Evolutionary conservation across 441 rosid species (phyloP).

Genomic region (Brassica hybrid): DNA sequence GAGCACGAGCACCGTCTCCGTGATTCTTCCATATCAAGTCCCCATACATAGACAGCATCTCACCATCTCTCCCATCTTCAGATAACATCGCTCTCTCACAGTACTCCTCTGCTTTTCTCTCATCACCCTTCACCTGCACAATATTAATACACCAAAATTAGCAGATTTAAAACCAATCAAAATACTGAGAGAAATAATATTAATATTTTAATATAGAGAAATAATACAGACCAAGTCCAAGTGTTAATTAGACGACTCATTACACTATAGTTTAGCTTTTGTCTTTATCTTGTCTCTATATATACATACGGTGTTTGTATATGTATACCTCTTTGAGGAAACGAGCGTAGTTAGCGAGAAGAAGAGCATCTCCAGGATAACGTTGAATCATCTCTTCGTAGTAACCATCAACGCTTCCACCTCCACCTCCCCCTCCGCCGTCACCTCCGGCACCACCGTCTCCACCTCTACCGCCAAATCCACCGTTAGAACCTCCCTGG

Average conservation of each 20-base stretch:
- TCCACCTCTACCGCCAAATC: slow-evolving; percentile 36
- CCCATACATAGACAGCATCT: slow-evolving; percentile 65
- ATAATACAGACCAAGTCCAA: too few relatives aligned
- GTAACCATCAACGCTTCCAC: slow-evolving; percentile 57
- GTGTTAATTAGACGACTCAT: not conserved
- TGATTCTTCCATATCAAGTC: slow-evolving; percentile 72
- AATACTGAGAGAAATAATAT: not conserved
- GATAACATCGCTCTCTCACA: slow-evolving; percentile 69
- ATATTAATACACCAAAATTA: slow-evolving; percentile 14
- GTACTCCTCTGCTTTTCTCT: slow-evolving; percentile 62
- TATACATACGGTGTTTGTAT: too few relatives aligned
- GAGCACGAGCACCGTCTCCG: slow-evolving; percentile 63
- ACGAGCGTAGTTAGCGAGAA: slow-evolving; percentile 77
- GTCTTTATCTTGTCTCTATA: slow-evolving; percentile 2
- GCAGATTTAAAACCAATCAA: too few relatives aligned
- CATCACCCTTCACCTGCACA: slow-evolving; percentile 55
- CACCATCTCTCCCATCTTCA: slow-evolving; percentile 56
- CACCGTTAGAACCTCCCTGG: slow-evolving; percentile 39
- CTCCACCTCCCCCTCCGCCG: slow-evolving; percentile 32
- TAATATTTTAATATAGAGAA: too few relatives aligned
- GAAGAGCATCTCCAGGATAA: slow-evolving; percentile 60
- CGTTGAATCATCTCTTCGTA: slow-evolving; percentile 63
- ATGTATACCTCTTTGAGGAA: slow-evolving; percentile 67
- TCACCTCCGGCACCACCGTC: slow-evolving; percentile 38
- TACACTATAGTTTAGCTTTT: not conserved